Conservation (phyloP, 177 flowering plant genomes). For the Vitis hybrid region DNA sequence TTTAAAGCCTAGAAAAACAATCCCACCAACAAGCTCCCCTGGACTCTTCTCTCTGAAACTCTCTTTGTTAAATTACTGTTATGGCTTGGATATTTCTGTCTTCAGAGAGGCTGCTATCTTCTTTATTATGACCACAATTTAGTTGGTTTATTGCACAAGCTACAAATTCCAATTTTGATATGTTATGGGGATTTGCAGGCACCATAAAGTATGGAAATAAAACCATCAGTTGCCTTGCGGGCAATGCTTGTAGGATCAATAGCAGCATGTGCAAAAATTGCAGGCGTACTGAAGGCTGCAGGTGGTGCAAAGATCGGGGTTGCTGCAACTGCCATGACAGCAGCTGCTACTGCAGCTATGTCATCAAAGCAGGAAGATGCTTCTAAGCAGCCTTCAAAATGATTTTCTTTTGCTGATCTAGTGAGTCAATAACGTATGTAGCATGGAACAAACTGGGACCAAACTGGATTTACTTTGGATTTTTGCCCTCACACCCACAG, state of each 20-base stretch:
- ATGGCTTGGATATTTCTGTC: background rate
- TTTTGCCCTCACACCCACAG: too few relatives aligned
- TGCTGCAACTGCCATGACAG: conserved; percentile 82
- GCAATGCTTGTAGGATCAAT: conserved; percentile 80
- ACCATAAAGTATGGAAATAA: conserved; percentile 49
- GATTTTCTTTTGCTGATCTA: background rate
- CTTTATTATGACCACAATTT: background rate
- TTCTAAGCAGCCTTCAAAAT: conserved; percentile 26
- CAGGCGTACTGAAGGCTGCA: conserved; percentile 84
- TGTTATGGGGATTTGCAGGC: conserved; percentile 12
- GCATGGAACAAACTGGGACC: background rate
- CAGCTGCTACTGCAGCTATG: conserved; percentile 76
- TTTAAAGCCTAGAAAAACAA: background rate
- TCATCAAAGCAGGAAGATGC: conserved; percentile 52
- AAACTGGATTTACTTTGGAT: too few relatives aligned
- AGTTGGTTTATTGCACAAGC: background rate
- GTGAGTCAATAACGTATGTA: conserved; percentile 2
- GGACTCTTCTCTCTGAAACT: background rate
- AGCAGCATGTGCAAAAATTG: conserved; percentile 86
- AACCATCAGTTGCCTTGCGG: conserved; percentile 87
- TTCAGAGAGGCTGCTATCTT: background rate
- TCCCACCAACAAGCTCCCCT: background rate
- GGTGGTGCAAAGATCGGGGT: conserved; percentile 86
- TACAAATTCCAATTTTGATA: background rate
- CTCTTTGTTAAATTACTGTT: background rate